A percentile compares a stretch with the other conserved stretches of the same genome.
Conservation (phyloP, 768 basidiomycete species). For the Naganishia randhawae region DNA sequence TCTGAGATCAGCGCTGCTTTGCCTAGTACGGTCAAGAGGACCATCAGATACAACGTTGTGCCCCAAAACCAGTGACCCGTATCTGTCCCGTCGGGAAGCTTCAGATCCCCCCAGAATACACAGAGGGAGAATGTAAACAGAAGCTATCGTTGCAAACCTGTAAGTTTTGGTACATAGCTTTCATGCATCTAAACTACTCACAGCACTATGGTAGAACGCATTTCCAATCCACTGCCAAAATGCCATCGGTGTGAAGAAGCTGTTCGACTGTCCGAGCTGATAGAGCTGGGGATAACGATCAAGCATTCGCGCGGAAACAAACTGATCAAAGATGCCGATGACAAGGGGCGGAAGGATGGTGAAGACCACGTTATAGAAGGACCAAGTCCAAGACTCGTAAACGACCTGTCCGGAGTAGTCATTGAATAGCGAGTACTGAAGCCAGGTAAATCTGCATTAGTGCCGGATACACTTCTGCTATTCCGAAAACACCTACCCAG, state of each 20-base stretch:
- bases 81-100: constrained; percentile 72
- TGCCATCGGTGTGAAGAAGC: constrained; percentile 58
- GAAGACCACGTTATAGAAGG: constrained; percentile 93
- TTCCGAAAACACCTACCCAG: constrained; percentile 63
- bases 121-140: constrained; percentile 82
- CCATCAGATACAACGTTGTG: constrained; percentile 87
- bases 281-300: constrained; percentile 97
- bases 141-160: constrained; percentile 56
- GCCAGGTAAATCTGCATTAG: constrained; percentile 29
- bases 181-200: constrained; percentile 53
- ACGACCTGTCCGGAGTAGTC: constrained; percentile 98
- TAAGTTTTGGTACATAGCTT: not conserved
- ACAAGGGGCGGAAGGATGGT: constrained; percentile 93
- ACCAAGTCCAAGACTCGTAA: constrained; percentile 97
- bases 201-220: constrained; percentile 51
- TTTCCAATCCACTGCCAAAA: constrained; percentile 52
- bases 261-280: constrained; percentile 86
- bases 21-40: constrained; percentile 88
- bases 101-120: constrained; percentile 88
- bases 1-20: constrained; percentile 97
- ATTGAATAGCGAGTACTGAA: constrained; percentile 95
- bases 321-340: constrained; percentile 97
- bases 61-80: constrained; percentile 99
- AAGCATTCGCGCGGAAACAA: constrained; percentile 91
- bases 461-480: not conserved